Evolutionary conservation across 1,139 yeast species (phyloP), one percentile per base, ranked within the genome.

Genomic region (Barnettozyma hawaiiensis): DNA sequence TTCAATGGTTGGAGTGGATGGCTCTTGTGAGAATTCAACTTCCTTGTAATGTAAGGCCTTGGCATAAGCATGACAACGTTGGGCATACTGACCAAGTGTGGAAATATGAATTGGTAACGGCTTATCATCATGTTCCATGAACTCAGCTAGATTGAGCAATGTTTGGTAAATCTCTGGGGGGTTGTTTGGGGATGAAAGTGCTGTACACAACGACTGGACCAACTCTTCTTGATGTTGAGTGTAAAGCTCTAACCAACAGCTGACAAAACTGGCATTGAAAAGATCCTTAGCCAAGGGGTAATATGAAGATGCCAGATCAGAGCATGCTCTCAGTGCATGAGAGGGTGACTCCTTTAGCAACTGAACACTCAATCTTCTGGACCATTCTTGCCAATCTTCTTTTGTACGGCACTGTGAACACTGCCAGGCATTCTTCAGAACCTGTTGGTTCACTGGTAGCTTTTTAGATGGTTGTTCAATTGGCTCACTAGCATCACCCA

Each of bases 321-420:
- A 87, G 61, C 98, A 92, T 0, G 97, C 96, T 52, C 97, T 73
- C 36, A 94, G 73, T 1, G 97, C 95, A 58, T 87, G 96, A 0
- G 97, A 87, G 5, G 99, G 96, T 39, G 96, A 85, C 59, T 90
- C 96, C 53, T 85, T 86, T 51, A 94, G 66, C 28, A 94, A 66
- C 58, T 89, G 97, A 43, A 87, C 84, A 56, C 95, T 82, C 39
- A 94, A 69, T 45, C 94, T 71, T 43, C 95, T 76, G 51, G 90
- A 80, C 99, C 99, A 94, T 58, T 92, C 98, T 58, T 85, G 90
- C 98, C 98, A 94, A 55, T 92, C 98, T 57, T 90, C 98, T 52
- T 83, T 79, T 0, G 97, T 87, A 36, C 95, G 75, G 50, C 94
- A 76, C 53, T 87, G 92, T 23, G 85, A 78, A 15, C 96, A 85